Evolutionary conservation across 495 filamentous ascomycete genomes (phyloP), one percentile per base, ranked within the genome.

Genomic region (Xylaria sp.): DNA sequence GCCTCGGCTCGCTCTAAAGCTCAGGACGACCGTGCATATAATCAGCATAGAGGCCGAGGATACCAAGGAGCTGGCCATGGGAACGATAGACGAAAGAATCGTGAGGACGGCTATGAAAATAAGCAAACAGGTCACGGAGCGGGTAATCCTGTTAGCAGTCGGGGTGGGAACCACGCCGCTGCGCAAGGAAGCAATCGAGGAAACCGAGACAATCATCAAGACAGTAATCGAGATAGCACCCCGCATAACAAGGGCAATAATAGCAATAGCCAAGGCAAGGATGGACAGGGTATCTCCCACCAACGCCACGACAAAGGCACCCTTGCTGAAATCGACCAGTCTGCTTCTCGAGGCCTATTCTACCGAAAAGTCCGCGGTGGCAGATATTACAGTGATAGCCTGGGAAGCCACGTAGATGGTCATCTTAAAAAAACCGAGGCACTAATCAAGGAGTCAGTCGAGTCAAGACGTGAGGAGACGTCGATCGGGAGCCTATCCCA

Each of bases 401-500:
- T 12, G 26, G 5, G 26, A 31, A 5, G 4, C 11, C 26, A 31
- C 24, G 1, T 5, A 29, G 11, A 11, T 12, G 11, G 50, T 29
- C 24, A 15, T 43, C 41, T 2, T 43, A n/a, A n/a, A 5, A 15
- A 43, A 44, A 44, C 41, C 41, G 41, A 44, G 12, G 15, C 41
- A 17, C 44, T 19, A 46, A 46, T 19, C 3, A 4, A 26, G 0
- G 26, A 53, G 50, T 26, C 4, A 26, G 26, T 29, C 50, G 12
- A 53, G 24, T 29, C 21, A 53, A 24, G 24, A 29, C 21, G 9
- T 15, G 5, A 53, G 50, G 2, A 26, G 41, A 67, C 29, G 68
- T 50, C 19, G 35, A 68, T 40, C 52, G 63, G 5, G 59, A 76
- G 48, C 35, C 69, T 19, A 58, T 65, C 52, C 61, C 69, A 53